Evolutionary conservation across 2,329 filamentous ascomycete genomes (phyloP).

Genomic region (Trichoderma sp.): DNA sequence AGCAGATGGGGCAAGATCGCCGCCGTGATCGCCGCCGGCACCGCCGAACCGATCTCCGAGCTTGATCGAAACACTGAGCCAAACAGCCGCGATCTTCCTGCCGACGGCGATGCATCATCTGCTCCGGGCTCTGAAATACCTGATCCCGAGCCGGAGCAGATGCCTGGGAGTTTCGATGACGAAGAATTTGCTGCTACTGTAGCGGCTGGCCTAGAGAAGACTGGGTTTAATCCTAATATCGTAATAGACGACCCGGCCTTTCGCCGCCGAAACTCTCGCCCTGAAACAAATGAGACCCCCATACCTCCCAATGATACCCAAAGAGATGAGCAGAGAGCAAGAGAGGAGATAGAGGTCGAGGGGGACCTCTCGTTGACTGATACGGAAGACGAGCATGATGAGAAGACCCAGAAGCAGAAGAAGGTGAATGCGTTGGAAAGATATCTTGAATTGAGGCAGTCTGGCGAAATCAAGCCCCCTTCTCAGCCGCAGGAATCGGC

Average conservation of each 20-base stretch:
- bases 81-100: conserved; percentile 23
- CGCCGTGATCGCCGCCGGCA: conserved; percentile 49
- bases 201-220: conserved; percentile 67
- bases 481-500: neutral
- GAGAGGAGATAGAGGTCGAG: neutral
- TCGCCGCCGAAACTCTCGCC: conserved; percentile 64
- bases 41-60: conserved; percentile 41
- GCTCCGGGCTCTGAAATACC: conserved; percentile 59
- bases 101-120: conserved; percentile 44
- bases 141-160: conserved; percentile 50
- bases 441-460: conserved; percentile 13
- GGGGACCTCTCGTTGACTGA: conserved; percentile 45
- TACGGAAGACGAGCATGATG: conserved; percentile 30
- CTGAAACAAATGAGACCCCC: conserved; percentile 55
- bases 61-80: conserved; percentile 30
- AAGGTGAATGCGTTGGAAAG: conserved; percentile 10
- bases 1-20: conserved; percentile 56
- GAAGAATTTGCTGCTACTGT: conserved; percentile 69
- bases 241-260: conserved; percentile 68
- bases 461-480: conserved; percentile 4
- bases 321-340: neutral
- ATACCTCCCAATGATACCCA: conserved; percentile 28
- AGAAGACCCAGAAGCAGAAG: conserved; percentile 13
- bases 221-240: conserved; percentile 70
- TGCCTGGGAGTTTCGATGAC: conserved; percentile 68